Percentiles rank a stretch among this genome's conserved stretches.
phyloP scores from a whole-genome alignment of 805 yeast genomes.

The Blastobotrys muscicola region DNA sequence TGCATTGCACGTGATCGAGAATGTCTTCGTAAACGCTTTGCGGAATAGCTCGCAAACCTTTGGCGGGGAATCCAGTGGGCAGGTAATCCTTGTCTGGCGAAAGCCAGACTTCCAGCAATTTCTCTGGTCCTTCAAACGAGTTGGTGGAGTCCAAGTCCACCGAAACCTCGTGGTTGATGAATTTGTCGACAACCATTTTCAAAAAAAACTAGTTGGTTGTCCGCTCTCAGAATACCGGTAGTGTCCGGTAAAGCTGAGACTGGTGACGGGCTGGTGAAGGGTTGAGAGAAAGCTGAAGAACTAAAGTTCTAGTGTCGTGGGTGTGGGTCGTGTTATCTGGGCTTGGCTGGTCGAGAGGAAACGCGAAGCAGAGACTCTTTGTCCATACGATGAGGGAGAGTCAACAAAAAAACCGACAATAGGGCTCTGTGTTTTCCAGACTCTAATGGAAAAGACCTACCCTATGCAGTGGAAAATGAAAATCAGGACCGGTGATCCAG shows the following conservation, averaged over 20 bases:
- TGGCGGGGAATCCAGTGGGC: slow-evolving; percentile 29
- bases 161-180: slow-evolving; percentile 72
- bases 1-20: slow-evolving; percentile 78
- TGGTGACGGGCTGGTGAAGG: background rate
- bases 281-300: background rate
- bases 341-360: slow-evolving; percentile 29
- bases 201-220: slow-evolving; percentile 1
- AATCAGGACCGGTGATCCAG: background rate
- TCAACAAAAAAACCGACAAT: slow-evolving; percentile 4
- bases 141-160: slow-evolving; percentile 74
- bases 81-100: slow-evolving; percentile 39
- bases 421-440: slow-evolving; percentile 9
- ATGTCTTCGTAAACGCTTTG: slow-evolving; percentile 59
- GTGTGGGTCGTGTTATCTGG: slow-evolving; percentile 24
- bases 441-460: slow-evolving; percentile 9
- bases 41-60: slow-evolving; percentile 52
- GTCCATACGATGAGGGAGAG: slow-evolving; percentile 23
- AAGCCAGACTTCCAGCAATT: slow-evolving; percentile 84
- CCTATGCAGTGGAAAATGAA: slow-evolving; percentile 3
- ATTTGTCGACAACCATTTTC: slow-evolving; percentile 19
- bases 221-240: slow-evolving; percentile 8
- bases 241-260: background rate
- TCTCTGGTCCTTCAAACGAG: slow-evolving; percentile 97
- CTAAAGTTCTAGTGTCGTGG: slow-evolving; percentile 7
- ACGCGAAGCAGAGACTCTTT: slow-evolving; percentile 27